A percentile compares a stretch with the other conserved stretches of the same genome.
phyloP scores from a whole-genome alignment of 108 stramenopile genomes.

The Nannochloropsis gaditana region DNA sequence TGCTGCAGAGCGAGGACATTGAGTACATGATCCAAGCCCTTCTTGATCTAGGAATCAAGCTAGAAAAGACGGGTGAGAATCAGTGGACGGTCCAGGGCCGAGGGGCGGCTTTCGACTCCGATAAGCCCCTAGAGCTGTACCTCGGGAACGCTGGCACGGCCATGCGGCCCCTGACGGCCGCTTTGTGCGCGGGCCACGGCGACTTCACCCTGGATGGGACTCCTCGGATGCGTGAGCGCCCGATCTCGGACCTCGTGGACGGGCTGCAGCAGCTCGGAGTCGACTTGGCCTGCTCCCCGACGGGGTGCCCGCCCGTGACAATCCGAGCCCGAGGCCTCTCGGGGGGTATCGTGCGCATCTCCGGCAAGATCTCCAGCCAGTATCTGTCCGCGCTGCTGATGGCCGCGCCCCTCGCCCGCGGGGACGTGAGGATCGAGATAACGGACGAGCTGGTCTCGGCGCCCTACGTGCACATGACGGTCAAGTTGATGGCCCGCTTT shows the following conservation, averaged over 20 bases:
- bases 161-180: conserved; percentile 89
- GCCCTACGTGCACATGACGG: conserved; percentile 88
- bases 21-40: conserved; percentile 90
- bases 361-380: conserved; percentile 94
- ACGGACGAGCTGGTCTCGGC: conserved; percentile 89
- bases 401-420: conserved; percentile 68
- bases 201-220: conserved; percentile 88
- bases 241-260: conserved; percentile 85
- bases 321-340: conserved; percentile 56
- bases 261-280: conserved; percentile 83
- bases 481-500: conserved; percentile 91
- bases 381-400: conserved; percentile 89
- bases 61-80: conserved; percentile 57
- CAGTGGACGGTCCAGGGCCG: conserved; percentile 67
- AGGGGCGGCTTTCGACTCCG: conserved; percentile 69
- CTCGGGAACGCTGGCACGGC: conserved; percentile 91
- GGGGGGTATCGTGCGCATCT: conserved; percentile 65
- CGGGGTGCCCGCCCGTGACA: conserved; percentile 84
- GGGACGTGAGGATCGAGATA: conserved; percentile 66
- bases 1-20: conserved; percentile 89
- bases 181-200: conserved; percentile 68
- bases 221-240: conserved; percentile 89
- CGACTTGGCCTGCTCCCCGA: conserved; percentile 73
- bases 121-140: conserved; percentile 63
- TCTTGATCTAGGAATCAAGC: conserved; percentile 67